A percentile compares a stretch with the other conserved stretches of the same genome.
These are phyloP conservation scores for Colletotrichum musae DNA, from an alignment of 2,329 filamentous ascomycete species.

Conservation along the genomic window DNA sequence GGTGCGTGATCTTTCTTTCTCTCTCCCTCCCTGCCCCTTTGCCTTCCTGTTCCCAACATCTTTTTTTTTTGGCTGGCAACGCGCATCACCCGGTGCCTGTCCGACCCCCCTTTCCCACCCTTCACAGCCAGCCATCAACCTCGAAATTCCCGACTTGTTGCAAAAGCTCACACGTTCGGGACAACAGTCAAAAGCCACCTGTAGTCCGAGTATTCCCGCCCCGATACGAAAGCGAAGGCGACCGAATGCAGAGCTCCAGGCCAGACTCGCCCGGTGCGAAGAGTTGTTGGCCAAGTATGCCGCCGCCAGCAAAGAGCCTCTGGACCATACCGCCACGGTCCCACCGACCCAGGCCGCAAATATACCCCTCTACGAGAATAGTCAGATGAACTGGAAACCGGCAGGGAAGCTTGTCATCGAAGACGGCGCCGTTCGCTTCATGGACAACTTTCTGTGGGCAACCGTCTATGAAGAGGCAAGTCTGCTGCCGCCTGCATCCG, in stretches of 20 bases:
- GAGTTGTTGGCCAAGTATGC: slow-evolving; percentile 71
- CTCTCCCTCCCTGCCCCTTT: neutral
- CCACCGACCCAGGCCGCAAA: slow-evolving; percentile 14
- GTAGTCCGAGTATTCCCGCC: slow-evolving; percentile 71
- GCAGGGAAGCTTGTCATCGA: slow-evolving; percentile 68
- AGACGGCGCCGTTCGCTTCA: slow-evolving; percentile 68
- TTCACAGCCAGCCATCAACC: too few species aligned
- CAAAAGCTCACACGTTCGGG: neutral
- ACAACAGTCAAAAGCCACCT: slow-evolving; percentile 52
- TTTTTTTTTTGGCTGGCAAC: neutral
- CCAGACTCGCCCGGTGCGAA: slow-evolving; percentile 71
- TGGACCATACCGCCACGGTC: slow-evolving; percentile 6
- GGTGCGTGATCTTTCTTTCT: slow-evolving; percentile 2
- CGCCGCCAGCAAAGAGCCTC: slow-evolving; percentile 42
- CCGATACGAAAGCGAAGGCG: slow-evolving; percentile 71
- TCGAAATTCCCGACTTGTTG: neutral
- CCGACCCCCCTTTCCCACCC: too few species aligned
- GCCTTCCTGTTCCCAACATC: neutral
- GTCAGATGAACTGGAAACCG: slow-evolving; percentile 56
- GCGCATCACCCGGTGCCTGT: too few species aligned
- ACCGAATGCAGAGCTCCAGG: slow-evolving; percentile 73
- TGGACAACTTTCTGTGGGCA: slow-evolving; percentile 69
- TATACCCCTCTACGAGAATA: slow-evolving; percentile 36
- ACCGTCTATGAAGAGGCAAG: slow-evolving; percentile 71
- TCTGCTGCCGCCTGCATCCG: too few species aligned